Evolutionary conservation across 352 stramenopile genomes (phyloP), one percentile per base, ranked within the genome.

Genomic region (Pythium biforme): DNA sequence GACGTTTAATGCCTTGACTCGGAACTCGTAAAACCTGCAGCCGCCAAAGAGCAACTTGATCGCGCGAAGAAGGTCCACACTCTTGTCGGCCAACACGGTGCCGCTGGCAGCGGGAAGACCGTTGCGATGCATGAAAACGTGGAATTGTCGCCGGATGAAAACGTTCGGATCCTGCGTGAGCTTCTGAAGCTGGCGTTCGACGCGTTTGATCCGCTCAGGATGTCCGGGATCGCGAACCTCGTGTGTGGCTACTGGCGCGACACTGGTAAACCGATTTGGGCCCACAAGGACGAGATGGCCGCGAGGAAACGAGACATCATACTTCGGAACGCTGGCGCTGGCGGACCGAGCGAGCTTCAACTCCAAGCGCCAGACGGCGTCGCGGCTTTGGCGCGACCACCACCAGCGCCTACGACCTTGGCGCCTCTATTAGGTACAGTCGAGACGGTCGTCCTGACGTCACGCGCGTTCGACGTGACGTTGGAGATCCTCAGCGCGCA

Each of bases 191-290:
- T 65, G 0, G 37, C 55, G 12, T 47, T 69, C n/a, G 27, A 37
- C 4, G 8, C 26, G 0, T 69, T 75, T n/a, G 31, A 72, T 14
- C 27, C 64, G 14, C 34, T 65, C 8, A 26, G 48, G 7, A 69
- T 75, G 46, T 48, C 59, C 8, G 22, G 41, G 19, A 60, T 75
- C 33, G 64, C 68, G 1, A 47, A 52, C 7, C 55, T 75, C 45
- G 68, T 69, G 27, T 75, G 58, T 25, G 68, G 55, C 4, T 39
- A 67, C 53, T 56, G 59, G 20, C n/a, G n/a, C n/a, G 31, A 45
- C n/a, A 63, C 34, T 4, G 56, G 45, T 4, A 25, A 48, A 23
- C 20, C 54, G 29, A 19, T 63, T n/a, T 63, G 56, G 56, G 56
- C 56, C 6, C 53, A 60, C 48, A 34, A 22, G 3, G 33, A 26